Base-by-base conservation (phyloP, 495 filamentous ascomycete species). In the Trichoderma parareesei region DNA sequence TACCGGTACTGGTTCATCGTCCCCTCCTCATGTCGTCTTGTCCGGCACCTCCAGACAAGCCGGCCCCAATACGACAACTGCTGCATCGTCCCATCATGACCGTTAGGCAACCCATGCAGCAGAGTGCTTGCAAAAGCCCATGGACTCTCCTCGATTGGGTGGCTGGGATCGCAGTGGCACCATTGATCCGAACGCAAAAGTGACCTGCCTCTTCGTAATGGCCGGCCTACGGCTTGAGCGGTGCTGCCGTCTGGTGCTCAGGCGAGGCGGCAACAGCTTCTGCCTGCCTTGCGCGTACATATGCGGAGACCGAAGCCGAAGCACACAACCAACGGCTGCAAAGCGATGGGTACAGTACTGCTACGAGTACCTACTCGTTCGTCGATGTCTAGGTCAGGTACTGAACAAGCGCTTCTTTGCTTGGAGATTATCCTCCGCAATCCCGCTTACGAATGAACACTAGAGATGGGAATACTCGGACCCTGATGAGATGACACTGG, bases 231-330 rank as follows among this genome's bases (percentile, higher is more conserved):
- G 48, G 48, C 48, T 33, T 55, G 48, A 55, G 48, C n/a, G 48
- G 33, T 55, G 48, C 48, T 53, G 48, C 53, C 53, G 53, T 57
- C n/a, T n/a, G n/a, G n/a, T n/a, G 53, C 53, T 57, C 53, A 57
- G 53, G 8, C 53, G 27, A 57, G 53, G 53, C 53, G 53, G 53
- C 33, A 57, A 13, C 53, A 57, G 20, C 49, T 57, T 5, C 48
- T 53, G 48, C 48, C 48, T 53, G n/a, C 42, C 49, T 33, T 57
- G 18, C 4, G 7, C 6, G 44, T 48, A 20, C 20, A 18, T 48
- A n/a, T 16, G 14, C n/a, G 44, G 18, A 41, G 44, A 6, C 16
- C 44, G 4, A 6, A 48, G 44, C 14, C 6, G 44, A 46, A n/a
- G 43, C n/a, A 46, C n/a, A 18, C 16, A 49, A 18, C 18, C 9